Conservation (phyloP, 495 filamentous ascomycete genomes). For the Cercophora samala region DNA sequence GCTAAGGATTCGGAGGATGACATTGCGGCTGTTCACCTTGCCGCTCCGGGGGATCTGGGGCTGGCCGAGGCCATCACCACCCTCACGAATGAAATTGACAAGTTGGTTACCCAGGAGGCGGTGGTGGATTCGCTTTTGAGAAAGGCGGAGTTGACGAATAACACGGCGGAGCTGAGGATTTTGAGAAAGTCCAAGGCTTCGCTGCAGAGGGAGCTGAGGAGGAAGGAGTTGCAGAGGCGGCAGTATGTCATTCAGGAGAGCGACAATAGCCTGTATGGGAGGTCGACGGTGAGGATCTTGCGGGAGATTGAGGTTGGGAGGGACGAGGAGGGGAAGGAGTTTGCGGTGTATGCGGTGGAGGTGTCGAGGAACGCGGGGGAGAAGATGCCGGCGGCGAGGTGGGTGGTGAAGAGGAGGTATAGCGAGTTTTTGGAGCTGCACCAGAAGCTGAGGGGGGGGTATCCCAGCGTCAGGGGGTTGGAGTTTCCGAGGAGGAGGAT, state of each 20-base stretch:
- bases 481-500: conserved; percentile 90
- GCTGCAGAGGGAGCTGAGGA: conserved; percentile 82
- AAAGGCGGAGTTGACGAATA: conserved; percentile 96
- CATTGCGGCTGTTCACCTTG: conserved; percentile 87
- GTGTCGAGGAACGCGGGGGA: conserved; percentile 86
- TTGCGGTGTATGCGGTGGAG: conserved; percentile 88
- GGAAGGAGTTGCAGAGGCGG: conserved; percentile 93
- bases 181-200: conserved; percentile 91
- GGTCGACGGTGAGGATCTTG: conserved; percentile 83
- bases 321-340: conserved; percentile 91
- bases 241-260: conserved; percentile 98
- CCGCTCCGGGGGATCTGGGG: conserved; percentile 91
- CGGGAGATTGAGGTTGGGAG: conserved; percentile 79
- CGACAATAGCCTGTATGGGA: conserved; percentile 94
- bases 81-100: conserved; percentile 83
- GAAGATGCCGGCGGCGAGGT: conserved; percentile 80
- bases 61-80: conserved; percentile 86
- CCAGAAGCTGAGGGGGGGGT: conserved; percentile 77
- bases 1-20: conserved; percentile 57
- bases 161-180: conserved; percentile 87
- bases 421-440: conserved; percentile 97
- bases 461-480: conserved; percentile 79
- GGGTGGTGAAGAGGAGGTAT: conserved; percentile 78
- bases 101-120: conserved; percentile 79
- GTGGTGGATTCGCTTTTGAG: conserved; percentile 87